These are phyloP conservation scores for Colletotrichum sp. DNA, from an alignment of 2,329 filamentous ascomycete genomes.

Conservation along the genomic window DNA sequence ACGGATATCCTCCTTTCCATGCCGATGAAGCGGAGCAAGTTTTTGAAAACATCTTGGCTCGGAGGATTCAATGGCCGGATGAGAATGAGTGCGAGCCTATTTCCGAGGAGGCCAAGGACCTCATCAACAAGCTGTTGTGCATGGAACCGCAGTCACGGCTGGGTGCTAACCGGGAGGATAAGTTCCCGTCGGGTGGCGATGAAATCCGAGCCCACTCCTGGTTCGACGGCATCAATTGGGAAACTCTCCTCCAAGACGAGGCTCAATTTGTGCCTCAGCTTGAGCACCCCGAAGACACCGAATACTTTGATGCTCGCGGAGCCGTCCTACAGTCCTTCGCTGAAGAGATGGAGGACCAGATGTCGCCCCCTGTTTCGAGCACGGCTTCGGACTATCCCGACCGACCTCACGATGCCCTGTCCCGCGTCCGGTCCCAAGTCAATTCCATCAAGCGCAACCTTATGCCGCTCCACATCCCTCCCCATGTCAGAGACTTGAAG, in stretches of 20 bases:
- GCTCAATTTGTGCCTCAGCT: slow-evolving; percentile 93
- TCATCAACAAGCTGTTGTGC: slow-evolving; percentile 92
- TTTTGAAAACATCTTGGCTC: slow-evolving; percentile 93
- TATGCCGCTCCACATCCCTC: slow-evolving; percentile 95
- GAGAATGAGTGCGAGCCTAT: slow-evolving; percentile 75
- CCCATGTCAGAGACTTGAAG: slow-evolving; percentile 91
- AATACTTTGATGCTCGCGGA: slow-evolving; percentile 94
- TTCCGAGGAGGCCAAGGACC: slow-evolving; percentile 87
- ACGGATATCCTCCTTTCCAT: slow-evolving; percentile 92
- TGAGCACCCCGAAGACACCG: slow-evolving; percentile 95
- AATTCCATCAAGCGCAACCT: slow-evolving; percentile 87
- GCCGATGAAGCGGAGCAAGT: slow-evolving; percentile 89
- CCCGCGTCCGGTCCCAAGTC: slow-evolving; percentile 85
- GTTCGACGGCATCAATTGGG: slow-evolving; percentile 90
- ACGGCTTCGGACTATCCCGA: slow-evolving; percentile 82
- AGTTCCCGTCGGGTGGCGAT: slow-evolving; percentile 81
- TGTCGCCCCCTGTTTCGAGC: slow-evolving; percentile 72
- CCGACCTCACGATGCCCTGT: slow-evolving; percentile 92
- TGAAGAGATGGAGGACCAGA: slow-evolving; percentile 91
- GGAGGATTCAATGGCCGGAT: slow-evolving; percentile 91
- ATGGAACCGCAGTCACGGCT: slow-evolving; percentile 82
- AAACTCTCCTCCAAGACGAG: slow-evolving; percentile 89
- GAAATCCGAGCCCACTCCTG: slow-evolving; percentile 90
- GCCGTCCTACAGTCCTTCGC: slow-evolving; percentile 92
- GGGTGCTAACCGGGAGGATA: slow-evolving; percentile 85